These are phyloP conservation scores for Boletus tomentosulus DNA, from an alignment of 768 basidiomycete species.

Conservation along the genomic window DNA sequence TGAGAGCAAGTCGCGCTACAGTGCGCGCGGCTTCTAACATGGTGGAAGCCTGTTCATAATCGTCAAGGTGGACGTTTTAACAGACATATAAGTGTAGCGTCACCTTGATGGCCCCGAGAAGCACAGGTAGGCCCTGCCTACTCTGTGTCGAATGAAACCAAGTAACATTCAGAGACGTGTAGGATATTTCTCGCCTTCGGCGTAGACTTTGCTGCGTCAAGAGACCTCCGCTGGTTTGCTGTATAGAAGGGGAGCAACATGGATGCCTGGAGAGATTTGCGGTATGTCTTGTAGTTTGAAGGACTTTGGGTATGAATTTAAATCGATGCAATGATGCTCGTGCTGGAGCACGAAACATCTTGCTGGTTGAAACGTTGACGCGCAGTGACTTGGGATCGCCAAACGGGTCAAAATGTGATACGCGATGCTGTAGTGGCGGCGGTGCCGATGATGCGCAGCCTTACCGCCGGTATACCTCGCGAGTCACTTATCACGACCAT, in stretches of 20 bases:
- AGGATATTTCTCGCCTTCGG: slow-evolving; percentile 3
- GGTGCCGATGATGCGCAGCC: background rate
- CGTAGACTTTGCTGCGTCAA: slow-evolving; percentile 1
- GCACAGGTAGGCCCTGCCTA: slow-evolving; percentile 37
- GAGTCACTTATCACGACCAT: too few relatives aligned
- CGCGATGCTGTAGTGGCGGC: slow-evolving; percentile 1
- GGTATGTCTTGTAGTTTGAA: background rate
- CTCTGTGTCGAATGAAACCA: slow-evolving; percentile 41
- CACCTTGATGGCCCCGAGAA: slow-evolving; percentile 64
- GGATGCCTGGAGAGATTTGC: background rate
- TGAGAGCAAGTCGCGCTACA: slow-evolving; percentile 66
- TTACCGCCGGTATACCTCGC: too few relatives aligned
- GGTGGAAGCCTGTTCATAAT: slow-evolving; percentile 55
- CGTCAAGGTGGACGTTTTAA: background rate
- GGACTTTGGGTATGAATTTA: background rate
- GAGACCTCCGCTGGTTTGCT: slow-evolving; percentile 5
- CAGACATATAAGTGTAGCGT: background rate
- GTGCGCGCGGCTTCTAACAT: slow-evolving; percentile 68
- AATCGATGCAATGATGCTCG: slow-evolving; percentile 5
- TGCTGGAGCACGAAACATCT: slow-evolving; percentile 45
- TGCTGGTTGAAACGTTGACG: slow-evolving; percentile 10
- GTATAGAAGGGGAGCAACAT: background rate
- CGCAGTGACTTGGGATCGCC: background rate
- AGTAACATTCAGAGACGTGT: slow-evolving; percentile 6
- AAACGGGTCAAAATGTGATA: background rate